phyloP scores from a whole-genome alignment of 768 basidiomycete genomes.

The Thelephora ganbajun region DNA sequence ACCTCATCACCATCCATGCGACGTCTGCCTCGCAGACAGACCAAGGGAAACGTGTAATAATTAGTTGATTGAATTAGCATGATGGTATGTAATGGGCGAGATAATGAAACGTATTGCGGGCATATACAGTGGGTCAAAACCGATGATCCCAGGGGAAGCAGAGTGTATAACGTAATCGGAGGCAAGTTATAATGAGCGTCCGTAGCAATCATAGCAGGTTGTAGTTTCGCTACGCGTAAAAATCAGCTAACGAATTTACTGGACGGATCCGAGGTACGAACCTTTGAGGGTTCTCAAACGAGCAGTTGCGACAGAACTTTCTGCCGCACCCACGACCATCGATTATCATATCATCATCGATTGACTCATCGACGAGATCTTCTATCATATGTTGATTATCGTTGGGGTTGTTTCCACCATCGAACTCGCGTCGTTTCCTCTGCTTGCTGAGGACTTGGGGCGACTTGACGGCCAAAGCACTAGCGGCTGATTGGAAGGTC shows the following conservation, averaged over 20 bases:
- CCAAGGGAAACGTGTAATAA: too few species aligned
- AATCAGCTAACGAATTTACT: background rate
- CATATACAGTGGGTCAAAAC: too few species aligned
- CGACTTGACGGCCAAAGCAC: background rate
- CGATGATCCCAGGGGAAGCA: too few species aligned
- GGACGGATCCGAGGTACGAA: constrained; percentile 9
- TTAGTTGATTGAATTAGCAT: too few species aligned
- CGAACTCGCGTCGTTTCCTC: constrained; percentile 16
- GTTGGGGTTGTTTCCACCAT: constrained; percentile 9
- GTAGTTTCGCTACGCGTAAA: constrained; percentile 5
- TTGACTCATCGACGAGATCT: constrained; percentile 2
- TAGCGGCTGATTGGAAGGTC: constrained; percentile 2
- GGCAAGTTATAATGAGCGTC: background rate
- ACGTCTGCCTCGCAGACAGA: too few species aligned
- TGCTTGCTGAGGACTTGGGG: constrained; percentile 13
- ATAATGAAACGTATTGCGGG: too few species aligned
- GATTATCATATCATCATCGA: constrained; percentile 2
- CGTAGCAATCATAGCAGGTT: constrained; percentile 10
- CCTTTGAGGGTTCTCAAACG: constrained; percentile 22
- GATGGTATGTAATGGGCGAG: too few species aligned
- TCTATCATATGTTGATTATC: constrained; percentile 2
- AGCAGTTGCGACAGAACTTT: constrained; percentile 20
- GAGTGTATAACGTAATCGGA: too few species aligned
- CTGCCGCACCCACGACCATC: constrained; percentile 20
- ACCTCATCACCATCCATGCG: too few species aligned